Evolutionary conservation across 2,329 filamentous ascomycete species (phyloP).

Genomic region (Fusarium sp.): DNA sequence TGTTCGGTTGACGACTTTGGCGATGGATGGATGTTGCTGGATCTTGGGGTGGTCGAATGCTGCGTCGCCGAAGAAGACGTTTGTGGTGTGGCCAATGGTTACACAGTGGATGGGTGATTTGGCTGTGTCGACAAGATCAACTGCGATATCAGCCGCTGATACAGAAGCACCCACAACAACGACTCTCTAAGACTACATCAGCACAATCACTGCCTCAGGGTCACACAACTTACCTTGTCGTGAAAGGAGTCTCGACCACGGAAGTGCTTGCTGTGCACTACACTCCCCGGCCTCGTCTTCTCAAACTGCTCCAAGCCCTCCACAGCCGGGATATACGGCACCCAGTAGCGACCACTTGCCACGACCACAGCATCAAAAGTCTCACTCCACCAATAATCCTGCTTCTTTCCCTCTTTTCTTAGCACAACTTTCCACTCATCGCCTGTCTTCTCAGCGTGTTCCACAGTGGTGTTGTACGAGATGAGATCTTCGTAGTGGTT

Average conservation of each 20-base stretch:
- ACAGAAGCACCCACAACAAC: conserved; percentile 72
- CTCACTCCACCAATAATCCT: conserved; percentile 71
- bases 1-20: conserved; percentile 54
- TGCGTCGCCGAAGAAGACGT: conserved; percentile 65
- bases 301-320: conserved; percentile 60
- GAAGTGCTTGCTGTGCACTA: conserved; percentile 65
- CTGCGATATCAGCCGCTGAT: conserved; percentile 70
- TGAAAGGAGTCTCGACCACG: conserved; percentile 56
- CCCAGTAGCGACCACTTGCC: conserved; percentile 68
- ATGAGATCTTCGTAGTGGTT: conserved; percentile 63
- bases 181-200: conserved; percentile 54
- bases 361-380: conserved; percentile 69
- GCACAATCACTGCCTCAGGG: rapidly evolving
- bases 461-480: conserved; percentile 68
- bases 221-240: conserved; percentile 52
- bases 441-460: conserved; percentile 61
- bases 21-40: conserved; percentile 57
- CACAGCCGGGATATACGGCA: conserved; percentile 64
- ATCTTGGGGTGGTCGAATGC: conserved; percentile 70
- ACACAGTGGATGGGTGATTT: conserved; percentile 62
- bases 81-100: conserved; percentile 57
- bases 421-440: conserved; percentile 64
- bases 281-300: conserved; percentile 55
- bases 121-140: conserved; percentile 58
- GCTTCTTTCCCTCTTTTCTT: conserved; percentile 46